Evolutionary conservation across 139 green algal genomes (phyloP), one percentile per base, ranked within the genome.

Genomic region (Volvox africanus): DNA sequence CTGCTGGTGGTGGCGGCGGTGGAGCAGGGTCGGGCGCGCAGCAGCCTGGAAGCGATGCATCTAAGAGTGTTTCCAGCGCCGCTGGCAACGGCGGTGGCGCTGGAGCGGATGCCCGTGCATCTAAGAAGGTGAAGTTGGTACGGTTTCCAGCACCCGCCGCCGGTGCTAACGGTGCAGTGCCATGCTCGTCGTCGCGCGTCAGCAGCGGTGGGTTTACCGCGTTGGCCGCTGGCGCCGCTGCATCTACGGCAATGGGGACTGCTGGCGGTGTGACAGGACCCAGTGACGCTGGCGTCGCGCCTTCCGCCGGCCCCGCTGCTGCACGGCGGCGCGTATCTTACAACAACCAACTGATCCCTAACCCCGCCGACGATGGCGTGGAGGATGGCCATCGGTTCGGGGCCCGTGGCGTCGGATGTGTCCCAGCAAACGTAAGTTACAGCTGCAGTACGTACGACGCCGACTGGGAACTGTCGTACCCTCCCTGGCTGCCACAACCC

Each of bases 81-180:
- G 44, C 26, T 18, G 36, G 78, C 67, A 28, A 30, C 44, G 33
- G 50, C 35, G 35, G 35, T 12, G 20, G 61, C 67, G 26, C 62
- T 16, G 69, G 33, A n/a, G 68, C 28, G 11, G 84, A 83, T 0
- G 12, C 73, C 0, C 73, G 86, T 0, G 26, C 50, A 2, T 17
- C 55, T 3, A 90, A 90, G 86, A 90, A 90, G 73, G 37, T 90
- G 16, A 83, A 83, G 86, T 62, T 90, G 14, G 86, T 90, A 22
- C 71, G 86, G 30, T 90, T 90, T 32, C 86, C 86, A 22, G 17
- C 21, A 20, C 32, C 9, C 9, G 11, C 86, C 44, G 21, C 83
- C 24, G 67, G 33, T 33, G 30, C 33, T 20, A 88, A 77, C 22
- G 85, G n/a, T 50, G 37, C 18, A 68, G 50, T 9, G 18, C 1